Evolutionary conservation across 2,329 filamentous ascomycete genomes (phyloP).

Genomic region (Tolypocladium paradoxum): DNA sequence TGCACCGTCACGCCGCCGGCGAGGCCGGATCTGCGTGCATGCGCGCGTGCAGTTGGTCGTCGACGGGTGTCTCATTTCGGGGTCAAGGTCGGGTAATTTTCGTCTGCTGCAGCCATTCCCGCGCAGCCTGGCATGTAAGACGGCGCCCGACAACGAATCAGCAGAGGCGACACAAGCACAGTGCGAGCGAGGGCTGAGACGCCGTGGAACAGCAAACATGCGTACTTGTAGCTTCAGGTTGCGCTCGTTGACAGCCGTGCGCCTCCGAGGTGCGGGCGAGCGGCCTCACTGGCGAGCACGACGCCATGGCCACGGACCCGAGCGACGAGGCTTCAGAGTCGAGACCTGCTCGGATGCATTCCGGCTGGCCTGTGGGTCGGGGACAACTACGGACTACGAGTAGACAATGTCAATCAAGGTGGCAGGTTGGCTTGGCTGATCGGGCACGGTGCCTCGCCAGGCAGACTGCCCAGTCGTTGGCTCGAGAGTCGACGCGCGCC

Average conservation of each 20-base stretch:
- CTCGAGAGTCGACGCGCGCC: not conserved
- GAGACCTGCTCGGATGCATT: not conserved
- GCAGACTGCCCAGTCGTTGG: constrained; percentile 1
- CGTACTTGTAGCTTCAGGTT: too few relatives aligned
- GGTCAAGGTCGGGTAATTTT: not conserved
- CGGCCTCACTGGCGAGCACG: too few relatives aligned
- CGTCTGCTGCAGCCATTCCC: too few relatives aligned
- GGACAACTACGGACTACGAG: too few relatives aligned
- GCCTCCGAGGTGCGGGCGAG: not conserved
- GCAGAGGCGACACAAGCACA: not conserved
- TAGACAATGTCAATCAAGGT: too few relatives aligned
- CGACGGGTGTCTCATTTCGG: not conserved
- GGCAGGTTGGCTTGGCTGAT: not conserved
- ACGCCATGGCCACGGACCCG: too few relatives aligned
- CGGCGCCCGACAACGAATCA: too few relatives aligned
- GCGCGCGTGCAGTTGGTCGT: not conserved
- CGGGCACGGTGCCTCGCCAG: constrained; percentile 4
- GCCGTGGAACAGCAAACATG: not conserved
- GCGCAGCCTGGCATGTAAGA: too few relatives aligned
- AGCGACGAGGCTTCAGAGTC: too few relatives aligned
- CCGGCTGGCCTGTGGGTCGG: not conserved
- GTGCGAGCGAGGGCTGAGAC: not conserved
- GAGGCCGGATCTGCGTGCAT: not conserved
- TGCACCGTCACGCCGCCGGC: not conserved
- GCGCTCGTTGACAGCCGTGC: not conserved